A percentile compares a stretch with the other conserved stretches of the same genome.
Conservation (phyloP, 306 rosid genomes). For the Gastrolobium bilobum region DNA sequence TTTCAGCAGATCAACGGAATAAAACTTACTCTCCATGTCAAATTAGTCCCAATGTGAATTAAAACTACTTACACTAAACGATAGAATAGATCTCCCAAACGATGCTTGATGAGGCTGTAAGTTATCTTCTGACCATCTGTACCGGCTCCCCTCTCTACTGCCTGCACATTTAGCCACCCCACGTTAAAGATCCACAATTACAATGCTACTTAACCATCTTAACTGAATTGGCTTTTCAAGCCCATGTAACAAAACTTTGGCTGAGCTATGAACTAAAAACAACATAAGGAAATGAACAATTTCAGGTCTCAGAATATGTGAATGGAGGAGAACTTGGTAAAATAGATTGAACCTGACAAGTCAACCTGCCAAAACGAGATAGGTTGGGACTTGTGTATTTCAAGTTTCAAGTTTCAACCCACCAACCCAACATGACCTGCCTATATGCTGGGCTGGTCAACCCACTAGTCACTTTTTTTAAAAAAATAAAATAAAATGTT, state of each 20-base stretch:
- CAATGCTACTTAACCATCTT: conserved; percentile 20
- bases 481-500: no score
- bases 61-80: conserved; percentile 85
- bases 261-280: conserved; percentile 32
- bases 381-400: no score
- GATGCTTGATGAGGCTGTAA: conserved; percentile 90
- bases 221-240: conserved; percentile 27
- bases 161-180: conserved; percentile 64
- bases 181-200: conserved; percentile 28
- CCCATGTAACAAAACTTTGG: neutral
- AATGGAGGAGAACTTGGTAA: neutral
- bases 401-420: no score
- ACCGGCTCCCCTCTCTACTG: conserved; percentile 97
- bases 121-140: conserved; percentile 94
- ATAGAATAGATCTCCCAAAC: conserved; percentile 97
- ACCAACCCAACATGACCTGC: no score
- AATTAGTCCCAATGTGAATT: conserved; percentile 7
- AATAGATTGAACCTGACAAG: no score
- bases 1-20: conserved; percentile 30
- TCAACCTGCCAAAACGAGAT: no score
- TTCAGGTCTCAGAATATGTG: neutral
- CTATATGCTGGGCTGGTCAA: no score
- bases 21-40: conserved; percentile 42
- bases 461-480: no score
- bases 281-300: neutral